Base-by-base conservation (phyloP, 2,329 filamentous ascomycete genomes). In the Fusarium bactridioides region DNA sequence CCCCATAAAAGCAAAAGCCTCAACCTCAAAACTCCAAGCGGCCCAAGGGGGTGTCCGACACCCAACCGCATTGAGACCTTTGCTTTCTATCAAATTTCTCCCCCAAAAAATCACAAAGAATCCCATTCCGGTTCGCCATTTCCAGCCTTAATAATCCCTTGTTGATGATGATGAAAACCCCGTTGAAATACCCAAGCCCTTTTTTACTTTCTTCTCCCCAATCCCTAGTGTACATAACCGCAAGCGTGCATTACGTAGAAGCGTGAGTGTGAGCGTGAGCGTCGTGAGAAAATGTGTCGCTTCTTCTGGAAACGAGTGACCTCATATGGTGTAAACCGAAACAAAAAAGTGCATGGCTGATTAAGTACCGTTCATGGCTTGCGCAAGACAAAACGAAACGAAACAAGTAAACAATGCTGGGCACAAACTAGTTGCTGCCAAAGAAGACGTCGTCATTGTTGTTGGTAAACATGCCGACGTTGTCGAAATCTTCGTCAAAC, bases 401-500 rank as follows among this genome's bases (percentile, higher is more conserved):
- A 56, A 63, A 45, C 37, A 62, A 37, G 21, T 18, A 45, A 60
- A 65, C n/a, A 66, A 59, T 31, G 60, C 59, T 45, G 57, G 29
- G 18, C 25, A 19, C 12, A 33, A 25, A 18, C 77, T 71, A 82
- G 61, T 77, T 73, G 70, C 72, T 82, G 57, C 83, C 82, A 74
- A 88, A 89, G 74, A 89, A 87, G 61, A 88, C 80, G 68, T 88
- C 86, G 61, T 87, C 85, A 67, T 81, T 83, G 69, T 80, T 83
- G 70, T 83, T 82, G 33, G 81, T 83, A 72, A 89, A 88, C 85
- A 89, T 86, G 78, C 82, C 82, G 37, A 86, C 84, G 62, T 81
- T 83, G 67, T 87, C 84, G 60, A 85, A 87, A 47, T 86, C 85
- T 47, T 89, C 87, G 59, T 88, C 86, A 74, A 87, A 88, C 79